These are phyloP conservation scores for Trametes cubensis DNA, from an alignment of 768 basidiomycete genomes.

Conservation along the genomic window DNA sequence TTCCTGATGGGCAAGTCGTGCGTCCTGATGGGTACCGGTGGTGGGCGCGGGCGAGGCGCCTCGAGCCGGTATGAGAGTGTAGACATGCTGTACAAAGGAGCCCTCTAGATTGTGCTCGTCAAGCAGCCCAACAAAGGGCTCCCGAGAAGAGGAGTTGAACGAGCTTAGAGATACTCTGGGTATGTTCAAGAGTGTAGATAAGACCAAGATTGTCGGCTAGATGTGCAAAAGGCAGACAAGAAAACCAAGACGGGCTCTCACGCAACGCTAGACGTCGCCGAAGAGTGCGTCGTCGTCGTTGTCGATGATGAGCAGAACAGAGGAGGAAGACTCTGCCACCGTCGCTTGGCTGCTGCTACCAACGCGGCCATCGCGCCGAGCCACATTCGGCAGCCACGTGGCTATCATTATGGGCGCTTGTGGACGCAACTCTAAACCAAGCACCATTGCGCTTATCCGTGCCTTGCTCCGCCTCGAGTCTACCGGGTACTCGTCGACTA, in stretches of 20 bases:
- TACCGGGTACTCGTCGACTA: background rate
- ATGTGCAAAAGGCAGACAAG: slow-evolving; percentile 1
- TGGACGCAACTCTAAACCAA: slow-evolving; percentile 9
- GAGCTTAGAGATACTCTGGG: slow-evolving; percentile 21
- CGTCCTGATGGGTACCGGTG: slow-evolving; percentile 55
- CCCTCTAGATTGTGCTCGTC: slow-evolving; percentile 4
- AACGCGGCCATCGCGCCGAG: slow-evolving; percentile 26
- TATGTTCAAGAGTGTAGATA: slow-evolving; percentile 18
- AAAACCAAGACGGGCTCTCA: background rate
- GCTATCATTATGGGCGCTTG: slow-evolving; percentile 17
- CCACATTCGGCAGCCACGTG: slow-evolving; percentile 20
- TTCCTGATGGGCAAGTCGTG: slow-evolving; percentile 50
- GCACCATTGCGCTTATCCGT: background rate
- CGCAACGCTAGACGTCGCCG: slow-evolving; percentile 10
- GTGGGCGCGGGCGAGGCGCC: slow-evolving; percentile 62
- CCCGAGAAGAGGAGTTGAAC: background rate
- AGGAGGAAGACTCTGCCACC: slow-evolving; percentile 1
- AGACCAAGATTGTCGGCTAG: slow-evolving; percentile 16
- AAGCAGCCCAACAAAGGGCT: slow-evolving; percentile 15
- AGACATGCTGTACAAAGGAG: slow-evolving; percentile 47
- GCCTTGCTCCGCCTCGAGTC: background rate
- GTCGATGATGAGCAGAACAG: slow-evolving; percentile 3
- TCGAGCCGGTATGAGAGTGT: slow-evolving; percentile 66
- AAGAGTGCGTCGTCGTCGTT: slow-evolving; percentile 9
- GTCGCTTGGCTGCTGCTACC: slow-evolving; percentile 19